Conservation (phyloP, 2,329 filamentous ascomycete genomes). For the Volutella citrinella region DNA sequence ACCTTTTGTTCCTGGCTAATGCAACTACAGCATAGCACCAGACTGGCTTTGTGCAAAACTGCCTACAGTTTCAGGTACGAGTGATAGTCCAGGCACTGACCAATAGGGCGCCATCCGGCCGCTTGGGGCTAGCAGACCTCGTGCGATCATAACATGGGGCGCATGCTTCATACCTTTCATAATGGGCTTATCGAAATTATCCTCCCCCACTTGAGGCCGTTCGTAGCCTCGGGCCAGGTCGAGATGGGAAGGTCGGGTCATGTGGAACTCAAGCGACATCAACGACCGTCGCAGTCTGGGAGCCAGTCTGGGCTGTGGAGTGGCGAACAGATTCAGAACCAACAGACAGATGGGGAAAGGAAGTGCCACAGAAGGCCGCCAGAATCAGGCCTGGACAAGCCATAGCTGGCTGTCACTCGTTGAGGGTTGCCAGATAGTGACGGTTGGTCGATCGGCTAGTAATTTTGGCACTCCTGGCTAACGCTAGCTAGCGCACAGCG, state of each 20-base stretch:
- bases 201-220: slow-evolving; percentile 17
- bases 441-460: too few relatives aligned
- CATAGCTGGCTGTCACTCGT: too few relatives aligned
- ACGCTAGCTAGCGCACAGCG: slow-evolving; percentile 15
- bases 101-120: slow-evolving; percentile 29
- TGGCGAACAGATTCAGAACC: too few relatives aligned
- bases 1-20: slow-evolving; percentile 27
- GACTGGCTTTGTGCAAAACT: slow-evolving; percentile 28
- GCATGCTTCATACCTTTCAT: slow-evolving; percentile 21
- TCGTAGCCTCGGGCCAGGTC: slow-evolving; percentile 11
- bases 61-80: slow-evolving; percentile 35
- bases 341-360: too few relatives aligned
- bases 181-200: slow-evolving; percentile 17
- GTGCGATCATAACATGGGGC: slow-evolving; percentile 24
- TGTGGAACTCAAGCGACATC: slow-evolving; percentile 7
- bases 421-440: too few relatives aligned
- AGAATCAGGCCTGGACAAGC: too few relatives aligned
- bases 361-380: too few relatives aligned
- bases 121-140: slow-evolving; percentile 14
- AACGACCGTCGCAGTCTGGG: too few relatives aligned
- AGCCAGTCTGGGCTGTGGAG: too few relatives aligned
- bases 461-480: slow-evolving; percentile 1
- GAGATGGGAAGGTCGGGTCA: slow-evolving; percentile 14
- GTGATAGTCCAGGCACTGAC: slow-evolving; percentile 11
- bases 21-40: slow-evolving; percentile 23